These are phyloP conservation scores for Chamaecrista fasciculata DNA, from an alignment of 306 rosid genomes.

Conservation along the genomic window DNA sequence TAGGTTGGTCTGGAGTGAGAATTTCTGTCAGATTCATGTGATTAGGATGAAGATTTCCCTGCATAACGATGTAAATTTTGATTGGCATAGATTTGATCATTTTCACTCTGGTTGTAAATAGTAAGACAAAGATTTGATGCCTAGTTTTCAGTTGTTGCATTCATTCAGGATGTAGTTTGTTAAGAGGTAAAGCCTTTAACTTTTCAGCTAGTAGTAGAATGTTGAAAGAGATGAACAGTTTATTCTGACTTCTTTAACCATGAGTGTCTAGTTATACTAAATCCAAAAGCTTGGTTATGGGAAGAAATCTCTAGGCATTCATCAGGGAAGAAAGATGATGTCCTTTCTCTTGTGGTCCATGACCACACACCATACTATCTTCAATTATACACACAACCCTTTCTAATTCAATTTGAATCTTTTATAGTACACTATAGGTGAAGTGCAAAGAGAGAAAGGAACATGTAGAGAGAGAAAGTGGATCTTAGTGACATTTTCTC, in stretches of 20 bases:
- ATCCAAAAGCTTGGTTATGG: constrained; percentile 9
- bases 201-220: constrained; percentile 16
- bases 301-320: constrained; percentile 1
- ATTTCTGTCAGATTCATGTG: constrained; percentile 15
- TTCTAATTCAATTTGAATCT: no score
- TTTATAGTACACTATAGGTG: no score
- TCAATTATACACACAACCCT: neutral
- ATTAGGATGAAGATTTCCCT: neutral
- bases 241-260: constrained; percentile 6
- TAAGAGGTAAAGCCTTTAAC: neutral
- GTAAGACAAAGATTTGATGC: neutral
- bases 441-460: no score
- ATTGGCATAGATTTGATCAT: neutral
- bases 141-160: neutral
- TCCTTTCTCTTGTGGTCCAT: neutral
- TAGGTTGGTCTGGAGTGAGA: constrained; percentile 10
- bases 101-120: neutral
- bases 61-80: neutral
- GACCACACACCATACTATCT: neutral
- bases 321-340: neutral
- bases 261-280: neutral
- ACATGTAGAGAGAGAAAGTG: no score
- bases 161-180: constrained; percentile 5
- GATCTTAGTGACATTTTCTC: no score
- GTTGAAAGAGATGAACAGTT: constrained; percentile 14